Evolutionary conservation across 2,329 filamentous ascomycete species (phyloP), one percentile per base, ranked within the genome.

Genomic region (Sporothrix variecibatus): DNA sequence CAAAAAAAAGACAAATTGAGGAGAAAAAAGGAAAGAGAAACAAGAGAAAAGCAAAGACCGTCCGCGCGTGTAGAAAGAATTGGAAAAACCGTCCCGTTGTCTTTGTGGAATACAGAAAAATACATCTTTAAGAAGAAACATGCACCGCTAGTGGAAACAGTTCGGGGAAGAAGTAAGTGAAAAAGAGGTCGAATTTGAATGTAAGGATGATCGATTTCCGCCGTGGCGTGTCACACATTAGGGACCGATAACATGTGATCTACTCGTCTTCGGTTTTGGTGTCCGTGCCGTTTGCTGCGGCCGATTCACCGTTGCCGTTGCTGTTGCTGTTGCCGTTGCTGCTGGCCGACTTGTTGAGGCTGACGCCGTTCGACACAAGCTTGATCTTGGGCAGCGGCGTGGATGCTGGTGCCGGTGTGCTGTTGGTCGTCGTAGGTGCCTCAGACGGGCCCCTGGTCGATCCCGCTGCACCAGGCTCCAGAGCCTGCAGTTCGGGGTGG

Each of bases 361-460:
- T 74, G 28, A 70, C 71, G 3, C 76, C 75, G 51, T 78, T 79
- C 0, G 78, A 78, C 11, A 79, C 76, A 3, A 79, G 75, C 75
- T 78, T 79, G 72, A 79, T 79, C 74, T 77, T 79, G 17, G 76
- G 76, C 28, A 75, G 72, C 17, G 74, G 72, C 9, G 71, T 75
- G 7, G 74, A 26, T 15, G 73, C 31, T 17, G 76, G 73, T 31
- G 77, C 75, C 20, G 77, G 77, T 15, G 77, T 78, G 70, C 75
- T 80, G 1, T 81, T 81, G 12, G 62, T 80, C 12, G 76, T 84
- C 8, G 78, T 83, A 43, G 83, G 83, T 23, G 82, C 83, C 1
- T 82, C 82, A n/a, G 85, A 84, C 74, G 83, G 82, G 1, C 83
- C 81, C 6, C 85, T 85, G 64, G 71, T 72, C 3, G 72, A 65